These are phyloP conservation scores for Paraleonurus japonicus DNA, from an alignment of 257 asterid genomes.

Conservation along the genomic window DNA sequence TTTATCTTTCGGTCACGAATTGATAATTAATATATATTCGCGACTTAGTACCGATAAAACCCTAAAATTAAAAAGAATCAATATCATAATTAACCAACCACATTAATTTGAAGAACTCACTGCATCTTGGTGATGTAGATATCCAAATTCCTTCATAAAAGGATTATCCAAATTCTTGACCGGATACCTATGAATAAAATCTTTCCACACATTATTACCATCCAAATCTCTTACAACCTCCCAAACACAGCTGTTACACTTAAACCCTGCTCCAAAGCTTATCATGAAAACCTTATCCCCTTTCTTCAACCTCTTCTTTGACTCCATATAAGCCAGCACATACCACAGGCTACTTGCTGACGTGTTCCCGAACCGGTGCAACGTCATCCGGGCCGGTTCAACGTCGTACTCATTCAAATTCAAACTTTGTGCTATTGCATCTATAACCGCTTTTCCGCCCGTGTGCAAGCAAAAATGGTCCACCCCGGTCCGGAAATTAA, in stretches of 20 bases:
- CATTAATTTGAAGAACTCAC: neutral
- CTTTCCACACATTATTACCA: slow-evolving; percentile 53
- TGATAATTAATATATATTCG: no score
- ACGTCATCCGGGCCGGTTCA: slow-evolving; percentile 83
- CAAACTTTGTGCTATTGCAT: slow-evolving; percentile 51
- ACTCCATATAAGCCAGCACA: slow-evolving; percentile 74
- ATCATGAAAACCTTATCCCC: slow-evolving; percentile 68
- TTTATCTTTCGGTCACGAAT: no score
- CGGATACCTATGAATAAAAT: slow-evolving; percentile 50
- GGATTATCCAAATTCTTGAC: slow-evolving; percentile 47
- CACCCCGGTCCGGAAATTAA: slow-evolving; percentile 57
- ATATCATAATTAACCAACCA: neutral
- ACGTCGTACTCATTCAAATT: slow-evolving; percentile 49
- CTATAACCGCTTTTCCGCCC: slow-evolving; percentile 86
- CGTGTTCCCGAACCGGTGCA: slow-evolving; percentile 79
- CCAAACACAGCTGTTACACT: slow-evolving; percentile 75
- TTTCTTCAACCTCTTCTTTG: slow-evolving; percentile 59
- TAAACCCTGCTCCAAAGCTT: slow-evolving; percentile 78
- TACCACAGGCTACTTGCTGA: slow-evolving; percentile 82
- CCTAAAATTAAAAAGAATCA: no score
- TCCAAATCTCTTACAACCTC: slow-evolving; percentile 65
- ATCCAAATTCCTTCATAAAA: slow-evolving; percentile 61
- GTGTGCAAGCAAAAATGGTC: slow-evolving; percentile 77
- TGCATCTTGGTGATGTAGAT: slow-evolving; percentile 29
- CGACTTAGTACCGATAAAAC: no score